Evolutionary conservation across 306 rosid genomes (phyloP).

Genomic region (Pyrus communis): DNA sequence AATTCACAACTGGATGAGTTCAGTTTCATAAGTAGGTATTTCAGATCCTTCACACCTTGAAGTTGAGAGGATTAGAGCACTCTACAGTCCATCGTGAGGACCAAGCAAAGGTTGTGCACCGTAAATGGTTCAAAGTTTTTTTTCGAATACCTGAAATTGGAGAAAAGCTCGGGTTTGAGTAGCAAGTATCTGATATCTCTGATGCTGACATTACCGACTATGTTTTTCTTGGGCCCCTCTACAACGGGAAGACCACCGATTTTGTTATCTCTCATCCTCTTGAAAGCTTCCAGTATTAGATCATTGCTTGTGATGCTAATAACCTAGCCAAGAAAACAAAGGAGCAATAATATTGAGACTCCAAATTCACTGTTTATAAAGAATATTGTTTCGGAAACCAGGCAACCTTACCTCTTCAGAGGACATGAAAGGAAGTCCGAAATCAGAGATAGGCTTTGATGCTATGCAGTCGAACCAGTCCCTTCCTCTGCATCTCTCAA

Average conservation of each 20-base stretch:
- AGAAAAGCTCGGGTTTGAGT: conserved; percentile 67
- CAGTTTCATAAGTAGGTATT: neutral
- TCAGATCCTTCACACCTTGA: neutral
- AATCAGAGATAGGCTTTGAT: conserved; percentile 43
- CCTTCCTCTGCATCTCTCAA: conserved; percentile 62
- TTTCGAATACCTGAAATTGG: conserved; percentile 62
- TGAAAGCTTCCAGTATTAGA: conserved; percentile 86
- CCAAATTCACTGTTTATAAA: conserved; percentile 3
- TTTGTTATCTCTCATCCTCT: conserved; percentile 64
- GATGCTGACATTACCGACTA: conserved; percentile 71
- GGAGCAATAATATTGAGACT: conserved; percentile 1
- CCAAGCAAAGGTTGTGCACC: neutral
- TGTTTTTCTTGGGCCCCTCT: conserved; percentile 54
- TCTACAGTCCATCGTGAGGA: neutral
- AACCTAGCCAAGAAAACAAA: conserved; percentile 37
- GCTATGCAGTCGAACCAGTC: conserved; percentile 90
- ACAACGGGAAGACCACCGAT: conserved; percentile 85
- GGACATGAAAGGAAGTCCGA: conserved; percentile 90
- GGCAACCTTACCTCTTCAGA: conserved; percentile 39
- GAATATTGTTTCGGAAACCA: neutral
- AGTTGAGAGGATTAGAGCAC: neutral
- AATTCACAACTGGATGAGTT: neutral
- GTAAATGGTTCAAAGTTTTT: neutral
- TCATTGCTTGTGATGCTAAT: conserved; percentile 52
- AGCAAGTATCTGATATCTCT: conserved; percentile 66